Conservation (phyloP, 257 asterid species). For the Nicotiana knightiana region DNA sequence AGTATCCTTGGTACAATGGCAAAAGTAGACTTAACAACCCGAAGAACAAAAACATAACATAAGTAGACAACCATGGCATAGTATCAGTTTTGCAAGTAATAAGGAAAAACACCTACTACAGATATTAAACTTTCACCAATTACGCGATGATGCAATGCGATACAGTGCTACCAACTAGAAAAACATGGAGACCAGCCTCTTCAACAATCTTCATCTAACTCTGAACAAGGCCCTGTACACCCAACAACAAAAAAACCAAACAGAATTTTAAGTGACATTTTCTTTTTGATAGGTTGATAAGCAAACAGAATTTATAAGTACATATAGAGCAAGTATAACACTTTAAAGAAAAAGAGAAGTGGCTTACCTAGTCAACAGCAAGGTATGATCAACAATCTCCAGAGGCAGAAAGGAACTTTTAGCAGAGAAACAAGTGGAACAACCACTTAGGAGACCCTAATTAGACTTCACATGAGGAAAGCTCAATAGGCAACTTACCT, state of each 20-base stretch:
- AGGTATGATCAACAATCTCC: conserved; percentile 50
- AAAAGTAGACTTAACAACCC: background rate
- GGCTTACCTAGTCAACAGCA: conserved; percentile 33
- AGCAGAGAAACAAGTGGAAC: conserved; percentile 2
- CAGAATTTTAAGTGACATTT: background rate
- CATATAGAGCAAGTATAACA: background rate
- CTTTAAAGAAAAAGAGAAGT: background rate
- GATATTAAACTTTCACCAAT: background rate
- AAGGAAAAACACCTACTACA: background rate
- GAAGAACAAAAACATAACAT: background rate
- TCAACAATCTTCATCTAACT: background rate
- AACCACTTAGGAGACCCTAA: conserved; percentile 13
- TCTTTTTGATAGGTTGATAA: too few relatives aligned
- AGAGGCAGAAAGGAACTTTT: conserved; percentile 17
- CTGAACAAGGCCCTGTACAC: background rate
- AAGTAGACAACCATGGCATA: background rate
- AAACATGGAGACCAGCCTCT: conserved; percentile 1
- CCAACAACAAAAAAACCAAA: background rate
- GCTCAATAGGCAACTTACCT: conserved; percentile 11
- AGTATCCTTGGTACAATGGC: background rate
- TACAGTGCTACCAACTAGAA: background rate
- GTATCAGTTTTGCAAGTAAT: background rate
- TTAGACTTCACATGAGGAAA: conserved; percentile 17
- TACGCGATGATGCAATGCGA: background rate
- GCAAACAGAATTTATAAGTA: background rate